Base-by-base conservation (phyloP, 1,139 yeast species). In the Saccharomyces hybrid region DNA sequence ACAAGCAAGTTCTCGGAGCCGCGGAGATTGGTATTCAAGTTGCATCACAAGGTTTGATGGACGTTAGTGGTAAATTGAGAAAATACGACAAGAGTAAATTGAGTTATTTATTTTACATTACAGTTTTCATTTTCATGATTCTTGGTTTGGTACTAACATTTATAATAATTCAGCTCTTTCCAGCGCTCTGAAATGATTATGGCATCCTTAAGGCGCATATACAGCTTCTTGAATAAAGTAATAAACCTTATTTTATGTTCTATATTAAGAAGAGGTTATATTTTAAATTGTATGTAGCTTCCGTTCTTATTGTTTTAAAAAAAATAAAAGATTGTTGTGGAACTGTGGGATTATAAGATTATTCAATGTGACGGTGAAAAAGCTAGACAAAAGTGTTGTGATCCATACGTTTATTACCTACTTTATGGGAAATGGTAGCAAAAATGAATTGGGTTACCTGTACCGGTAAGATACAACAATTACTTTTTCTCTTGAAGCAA, bases 11-110 rank as follows among this genome's bases (percentile, higher is more conserved):
- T 1, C 49, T 74, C 9, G 67, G 69, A 24, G 76, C 76, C 3
- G 75, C 77, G 1, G 75, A 73, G 55, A 65, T 70, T 16, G 76
- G 76, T 12, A 58, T 74, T 2, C 72, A 71, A 47, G 70, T 67
- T 1, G 73, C 76, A 1, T 67, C 74, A 2, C 64, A 57, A 44
- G 72, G 73, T 55, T 51, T 74, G 14, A 55, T 64, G 4, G 61
- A 63, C 51, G 59, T 70, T 6, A 64, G 70, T 44, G 62, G 60
- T 47, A 71, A 64, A 58, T 64, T 61, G 55, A 66, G 58, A 51
- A 64, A 58, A 50, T 72, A 64, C 54, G 60, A 73, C 26, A 71
- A 70, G 52, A 59, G 66, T 32, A 66, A 67, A 38, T 53, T 73
- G 32, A 71, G 75, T 0, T 62, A 70, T 51, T 53, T 67, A 44